Evolutionary conservation across 1,284 basidiomycete genomes (phyloP), one percentile per base, ranked within the genome.

Genomic region (Fomitopsis pinicola): DNA sequence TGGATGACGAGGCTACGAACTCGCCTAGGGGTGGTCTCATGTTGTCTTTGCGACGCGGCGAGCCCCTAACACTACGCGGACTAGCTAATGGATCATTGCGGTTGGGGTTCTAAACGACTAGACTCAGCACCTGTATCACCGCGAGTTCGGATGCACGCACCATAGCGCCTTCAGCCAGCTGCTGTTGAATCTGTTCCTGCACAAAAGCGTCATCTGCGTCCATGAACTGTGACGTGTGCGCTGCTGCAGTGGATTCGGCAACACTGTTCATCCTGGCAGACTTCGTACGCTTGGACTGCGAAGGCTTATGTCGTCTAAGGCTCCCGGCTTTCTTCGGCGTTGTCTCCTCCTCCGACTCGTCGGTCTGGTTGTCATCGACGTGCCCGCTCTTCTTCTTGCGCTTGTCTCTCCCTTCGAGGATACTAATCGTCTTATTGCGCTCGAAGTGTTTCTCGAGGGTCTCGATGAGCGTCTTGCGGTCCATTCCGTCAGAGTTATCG

Each of bases 141-240:
- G 14, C 26, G 19, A 42, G 22, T 15, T 26, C 28, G 3, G 67
- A 46, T 46, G 30, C 44, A 73, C 84, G 66, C 70, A 91, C 89
- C 66, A 89, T 79, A 61, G 86, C 86, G 28, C 92, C 91, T 57
- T 86, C 87, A 40, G 84, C 89, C 48, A 96, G 74, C 63, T 91
- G 89, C 64, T 90, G 86, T 69, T 94, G 90, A 55, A 95, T 89
- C 71, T 95, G 92, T 66, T 89, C 87, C 65, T 91, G 84, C 5
- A 91, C 92, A 63, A 88, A 81, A n/a, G 88, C 90, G 62, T 95
- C 94, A 65, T 95, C 91, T 5, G 94, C 94, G 72, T 95, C 94
- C 85, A 92, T 88, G 69, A 96, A 96, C 69, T 95, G 94, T 6
- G 92, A 94, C 1, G 82, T 80, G 9, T 83, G 83, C 22, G 84